Evolutionary conservation across 2,329 filamentous ascomycete genomes (phyloP), one percentile per base, ranked within the genome.

Genomic region (Penicillium olsonii): DNA sequence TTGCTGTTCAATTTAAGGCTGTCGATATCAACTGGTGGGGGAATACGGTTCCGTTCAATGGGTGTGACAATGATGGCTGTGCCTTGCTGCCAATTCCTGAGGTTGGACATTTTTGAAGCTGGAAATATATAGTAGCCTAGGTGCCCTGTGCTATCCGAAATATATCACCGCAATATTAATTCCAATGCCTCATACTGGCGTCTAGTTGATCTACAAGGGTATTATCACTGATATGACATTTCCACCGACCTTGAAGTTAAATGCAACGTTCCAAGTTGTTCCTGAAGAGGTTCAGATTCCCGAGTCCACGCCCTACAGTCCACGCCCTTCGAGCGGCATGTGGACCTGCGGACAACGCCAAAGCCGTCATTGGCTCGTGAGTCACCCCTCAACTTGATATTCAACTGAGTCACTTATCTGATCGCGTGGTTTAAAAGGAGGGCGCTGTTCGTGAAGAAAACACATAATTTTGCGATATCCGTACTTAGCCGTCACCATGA

Each of bases 1-100:
- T 82, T 57, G 69, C 73, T 12, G 63, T 81, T 14, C 73, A 79
- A 54, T 77, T 73, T 19, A 31, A 50, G 9, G 15, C 27, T 9
- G 52, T 52, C 11, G 15, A 22, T 31, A 17, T 56, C 4, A 54
- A 72, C 8, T 69, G 66, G 66, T 69, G 66, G 65, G 66, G 65
- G 8, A 67, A 67, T 19, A 39, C 8, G 7, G 38, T 40, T 22
- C 5, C 38, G 3, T 40, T 27, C 18, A 5, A 2, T 29, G 24
- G 38, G 6, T 41, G 38, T 27, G 38, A 41, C 14, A 29, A 41
- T 29, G 11, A 29, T 41, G 24, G 15, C 3, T 41, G 38, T 42
- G 7, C 18, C 5, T 22, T 42, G 26, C 12, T 42, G 27, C 18
- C 27, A n/a, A 22, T 42, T 33, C 14, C 27, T 22, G 40, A 42